Evolutionary conservation across 805 yeast genomes (phyloP).

Genomic region (Candida glaebosa): DNA sequence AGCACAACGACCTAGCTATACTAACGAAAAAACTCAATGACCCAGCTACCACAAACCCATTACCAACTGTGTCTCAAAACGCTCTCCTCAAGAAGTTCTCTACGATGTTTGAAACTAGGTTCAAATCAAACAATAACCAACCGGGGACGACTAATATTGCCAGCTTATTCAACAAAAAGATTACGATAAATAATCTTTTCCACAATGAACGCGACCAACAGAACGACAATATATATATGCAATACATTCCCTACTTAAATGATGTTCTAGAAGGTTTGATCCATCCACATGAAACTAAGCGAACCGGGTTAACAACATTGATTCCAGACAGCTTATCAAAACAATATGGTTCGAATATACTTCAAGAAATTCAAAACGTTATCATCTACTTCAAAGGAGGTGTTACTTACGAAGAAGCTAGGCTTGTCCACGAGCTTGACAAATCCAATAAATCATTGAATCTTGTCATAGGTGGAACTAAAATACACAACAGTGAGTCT

Average conservation of each 20-base stretch:
- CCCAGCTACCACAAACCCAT: slow-evolving; percentile 24
- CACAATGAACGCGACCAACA: slow-evolving; percentile 21
- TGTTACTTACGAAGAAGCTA: slow-evolving; percentile 86
- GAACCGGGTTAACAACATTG: slow-evolving; percentile 26
- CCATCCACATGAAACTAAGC: slow-evolving; percentile 6
- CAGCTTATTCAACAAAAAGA: slow-evolving; percentile 28
- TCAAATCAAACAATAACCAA: slow-evolving; percentile 12
- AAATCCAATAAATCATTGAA: slow-evolving; percentile 52
- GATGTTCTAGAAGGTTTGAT: slow-evolving; percentile 25
- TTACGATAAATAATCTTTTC: slow-evolving; percentile 30
- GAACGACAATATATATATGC: slow-evolving; percentile 80
- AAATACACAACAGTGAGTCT: slow-evolving; percentile 28
- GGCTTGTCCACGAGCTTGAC: slow-evolving; percentile 66
- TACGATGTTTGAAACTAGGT: slow-evolving; percentile 18
- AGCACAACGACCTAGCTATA: slow-evolving; percentile 19
- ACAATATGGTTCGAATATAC: slow-evolving; percentile 19
- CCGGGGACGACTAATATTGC: slow-evolving; percentile 20
- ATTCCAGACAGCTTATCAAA: slow-evolving; percentile 34
- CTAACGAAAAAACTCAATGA: slow-evolving; percentile 27
- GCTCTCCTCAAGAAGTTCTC: slow-evolving; percentile 28
- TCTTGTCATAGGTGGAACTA: slow-evolving; percentile 73
- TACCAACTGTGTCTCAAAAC: slow-evolving; percentile 32
- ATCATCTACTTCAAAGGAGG: slow-evolving; percentile 81
- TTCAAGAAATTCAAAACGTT: slow-evolving; percentile 54
- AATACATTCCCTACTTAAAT: slow-evolving; percentile 76